phyloP scores from a whole-genome alignment of 2,329 filamentous ascomycete species.

The Paraconiothyrium sp. region DNA sequence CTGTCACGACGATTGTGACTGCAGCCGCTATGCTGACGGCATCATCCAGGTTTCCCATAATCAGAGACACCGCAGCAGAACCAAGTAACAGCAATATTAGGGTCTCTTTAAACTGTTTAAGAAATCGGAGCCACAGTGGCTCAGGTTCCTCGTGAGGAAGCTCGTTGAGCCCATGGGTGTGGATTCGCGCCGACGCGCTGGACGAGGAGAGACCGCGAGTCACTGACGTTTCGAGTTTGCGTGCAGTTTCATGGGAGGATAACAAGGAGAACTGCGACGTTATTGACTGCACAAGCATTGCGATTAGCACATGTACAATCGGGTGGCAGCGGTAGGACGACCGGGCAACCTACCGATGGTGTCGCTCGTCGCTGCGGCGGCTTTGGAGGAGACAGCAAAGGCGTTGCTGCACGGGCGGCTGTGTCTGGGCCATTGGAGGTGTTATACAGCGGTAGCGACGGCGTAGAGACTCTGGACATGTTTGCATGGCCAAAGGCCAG shows the following conservation, averaged over 20 bases:
- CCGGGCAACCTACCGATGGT: constrained; percentile 39
- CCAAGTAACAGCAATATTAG: constrained; percentile 90
- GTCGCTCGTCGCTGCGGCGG: constrained; percentile 38
- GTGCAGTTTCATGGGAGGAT: constrained; percentile 79
- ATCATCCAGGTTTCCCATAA: constrained; percentile 94
- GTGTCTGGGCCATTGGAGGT: constrained; percentile 46
- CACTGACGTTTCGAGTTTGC: constrained; percentile 82
- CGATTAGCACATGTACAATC: constrained; percentile 20
- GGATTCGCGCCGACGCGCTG: constrained; percentile 81
- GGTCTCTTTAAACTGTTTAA: constrained; percentile 97
- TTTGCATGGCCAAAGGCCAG: constrained; percentile 59
- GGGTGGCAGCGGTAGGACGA: neutral
- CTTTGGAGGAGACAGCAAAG: constrained; percentile 42
- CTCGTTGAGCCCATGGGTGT: constrained; percentile 89
- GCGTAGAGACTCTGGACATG: constrained; percentile 70
- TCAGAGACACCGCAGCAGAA: constrained; percentile 85
- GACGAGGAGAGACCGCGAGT: constrained; percentile 80
- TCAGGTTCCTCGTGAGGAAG: constrained; percentile 93
- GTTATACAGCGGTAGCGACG: constrained; percentile 67
- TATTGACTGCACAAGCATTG: constrained; percentile 44
- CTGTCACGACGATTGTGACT: constrained; percentile 94
- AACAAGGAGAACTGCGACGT: constrained; percentile 69
- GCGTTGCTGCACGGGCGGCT: constrained; percentile 39
- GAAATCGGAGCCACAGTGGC: constrained; percentile 91
- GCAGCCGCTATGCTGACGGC: constrained; percentile 94